Evolutionary conservation across 805 yeast genomes (phyloP), one percentile per base, ranked within the genome.

Genomic region (Komagataella pseudopastoris): DNA sequence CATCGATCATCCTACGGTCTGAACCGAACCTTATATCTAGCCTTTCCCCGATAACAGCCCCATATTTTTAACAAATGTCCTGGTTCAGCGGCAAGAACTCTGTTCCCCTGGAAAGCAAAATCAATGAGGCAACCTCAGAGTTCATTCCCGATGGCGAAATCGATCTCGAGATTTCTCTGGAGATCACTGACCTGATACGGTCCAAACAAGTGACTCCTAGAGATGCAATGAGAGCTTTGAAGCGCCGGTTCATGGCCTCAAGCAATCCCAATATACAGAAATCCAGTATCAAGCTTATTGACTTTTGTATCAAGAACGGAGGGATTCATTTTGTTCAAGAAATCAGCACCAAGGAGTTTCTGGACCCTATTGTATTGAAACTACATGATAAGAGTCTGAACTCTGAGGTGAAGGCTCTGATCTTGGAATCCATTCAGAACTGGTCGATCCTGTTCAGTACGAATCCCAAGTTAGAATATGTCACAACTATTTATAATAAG

Each of bases 121-220:
- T 90, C 44, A 78, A 75, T 51, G 78, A 76, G 55, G 95, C 96
- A 16, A 88, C 96, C 1, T 83, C 90, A 44, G 96, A 88, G 63
- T 71, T 86, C n/a, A 84, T 90, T 48, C 97, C 97, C 4, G 80
- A 84, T 60, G 97, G 97, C 2, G 96, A 90, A 60, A 74, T 85
- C 48, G 96, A 90, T 60, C 68, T 85, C 53, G 74, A 75, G 2
- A 53, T 54, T 30, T 89, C 91, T 12, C 71, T 93, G 53, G 98
- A 93, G 61, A 77, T 91, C 51, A 85, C 96, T 50, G 99, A 93
- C 64, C 62, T 81, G 46, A 87, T 93, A 44, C 77, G 97, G 57
- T 81, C 91, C 48, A 88, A 88, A 60, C 80, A 83, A 53, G 80
- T 88, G 7, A 74, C 82, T 0, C 78, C 96, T 2, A 84, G 80